Evolutionary conservation across 1,284 basidiomycete genomes (phyloP), one percentile per base, ranked within the genome.

Genomic region (Boletus mariae): DNA sequence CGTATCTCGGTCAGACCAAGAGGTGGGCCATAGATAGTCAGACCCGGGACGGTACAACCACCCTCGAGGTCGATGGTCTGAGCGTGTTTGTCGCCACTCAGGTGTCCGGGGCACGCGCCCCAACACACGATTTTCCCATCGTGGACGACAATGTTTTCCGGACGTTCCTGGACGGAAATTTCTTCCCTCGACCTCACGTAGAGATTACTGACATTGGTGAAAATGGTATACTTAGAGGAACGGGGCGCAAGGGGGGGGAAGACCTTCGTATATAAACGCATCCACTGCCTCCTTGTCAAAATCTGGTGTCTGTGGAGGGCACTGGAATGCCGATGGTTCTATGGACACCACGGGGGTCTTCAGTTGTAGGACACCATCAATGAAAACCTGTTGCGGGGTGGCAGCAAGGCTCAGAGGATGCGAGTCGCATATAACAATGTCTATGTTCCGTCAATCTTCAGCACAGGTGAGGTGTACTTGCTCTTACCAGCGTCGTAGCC

Each of bases 331-430:
- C 58, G 46, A 61, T 32, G 34, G 68, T 67, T 74, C 81, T 60
- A 44, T 28, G 0, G 65, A 45, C 6, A 66, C 45, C 8, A 45
- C 20, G 0, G 78, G 73, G 4, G 74, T 61, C 29, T 72, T 71
- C 45, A 87, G 74, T 61, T 87, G 85, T 10, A 78, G 59, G 43
- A 85, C 76, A 4, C 85, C 84, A 61, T 87, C 85, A 54, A 88
- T 83, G 76, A 83, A 87, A 40, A 87, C 84, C 58, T 81, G 80
- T 12, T 61, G 81, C 68, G 73, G 86, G 67, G 69, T 82, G 65
- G 62, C 69, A 38, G 73, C 75, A 29, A 85, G 70, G 8, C 76
- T 68, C 20, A 87, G 75, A 0, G 85, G 85, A 67, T 85, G 73
- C 45, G 3, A 61, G 45, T 45, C 31, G 31, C 29, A 34, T 45